phyloP scores from a whole-genome alignment of 2,329 filamentous ascomycete species.

The Beauveria scarabaeidicola region DNA sequence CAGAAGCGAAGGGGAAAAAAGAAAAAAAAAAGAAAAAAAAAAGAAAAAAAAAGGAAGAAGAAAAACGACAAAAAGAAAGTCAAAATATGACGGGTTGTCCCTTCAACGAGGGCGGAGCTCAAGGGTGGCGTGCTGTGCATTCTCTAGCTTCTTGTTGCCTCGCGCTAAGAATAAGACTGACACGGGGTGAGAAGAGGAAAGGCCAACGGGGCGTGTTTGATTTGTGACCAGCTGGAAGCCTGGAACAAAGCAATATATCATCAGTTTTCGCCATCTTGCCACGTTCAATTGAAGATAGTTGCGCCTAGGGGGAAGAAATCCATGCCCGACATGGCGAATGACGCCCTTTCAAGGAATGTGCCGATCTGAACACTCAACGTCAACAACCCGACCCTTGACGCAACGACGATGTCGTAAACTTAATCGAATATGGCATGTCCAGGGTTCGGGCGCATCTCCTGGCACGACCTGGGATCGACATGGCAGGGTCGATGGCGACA shows the following conservation, averaged over 20 bases:
- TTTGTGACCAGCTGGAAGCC: background rate
- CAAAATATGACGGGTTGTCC: background rate
- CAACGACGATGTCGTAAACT: background rate
- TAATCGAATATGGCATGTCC: background rate
- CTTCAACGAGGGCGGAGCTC: background rate
- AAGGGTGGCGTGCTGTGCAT: background rate
- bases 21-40: too few relatives aligned
- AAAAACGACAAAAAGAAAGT: background rate
- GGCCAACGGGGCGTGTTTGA: background rate
- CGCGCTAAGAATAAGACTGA: background rate
- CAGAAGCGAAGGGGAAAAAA: too few relatives aligned
- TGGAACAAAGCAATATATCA: background rate
- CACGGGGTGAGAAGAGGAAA: background rate
- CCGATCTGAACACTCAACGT: too few relatives aligned
- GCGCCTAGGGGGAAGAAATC: background rate
- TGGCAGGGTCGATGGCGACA: background rate
- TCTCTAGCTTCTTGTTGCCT: background rate
- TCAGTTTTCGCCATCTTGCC: background rate
- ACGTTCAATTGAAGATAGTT: conserved; percentile 4
- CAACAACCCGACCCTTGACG: background rate
- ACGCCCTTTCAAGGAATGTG: too few relatives aligned
- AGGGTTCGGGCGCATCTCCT: background rate
- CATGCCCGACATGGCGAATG: background rate
- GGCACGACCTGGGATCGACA: background rate
- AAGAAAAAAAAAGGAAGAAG: too few relatives aligned